Conservation (phyloP, 2,329 filamentous ascomycete genomes). For the Ramularia collo-cygni region DNA sequence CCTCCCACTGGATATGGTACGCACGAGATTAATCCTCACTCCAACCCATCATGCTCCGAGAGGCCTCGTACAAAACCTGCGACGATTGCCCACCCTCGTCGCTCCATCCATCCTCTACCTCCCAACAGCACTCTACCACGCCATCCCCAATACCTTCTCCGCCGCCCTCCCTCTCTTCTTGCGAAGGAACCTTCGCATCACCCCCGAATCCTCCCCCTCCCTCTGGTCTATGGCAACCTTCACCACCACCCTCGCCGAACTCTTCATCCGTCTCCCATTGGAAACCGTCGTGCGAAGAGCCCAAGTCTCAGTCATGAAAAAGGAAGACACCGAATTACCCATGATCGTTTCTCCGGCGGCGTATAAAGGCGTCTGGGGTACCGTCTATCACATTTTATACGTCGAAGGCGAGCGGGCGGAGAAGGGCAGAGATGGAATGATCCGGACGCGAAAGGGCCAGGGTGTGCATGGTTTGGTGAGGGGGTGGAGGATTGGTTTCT, state of each 20-base stretch:
- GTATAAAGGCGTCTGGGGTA: conserved; percentile 82
- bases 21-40: conserved; percentile 80
- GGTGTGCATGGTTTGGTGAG: conserved; percentile 63
- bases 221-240: conserved; percentile 80
- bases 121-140: conserved; percentile 79
- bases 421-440: conserved; percentile 29
- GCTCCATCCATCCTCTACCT: conserved; percentile 64
- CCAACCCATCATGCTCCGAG: conserved; percentile 62
- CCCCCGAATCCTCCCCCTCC: conserved; percentile 71
- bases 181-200: conserved; percentile 75
- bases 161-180: conserved; percentile 79
- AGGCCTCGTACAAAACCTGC: conserved; percentile 70
- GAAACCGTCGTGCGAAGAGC: conserved; percentile 88
- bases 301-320: conserved; percentile 52
- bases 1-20: conserved; percentile 80
- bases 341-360: conserved; percentile 74
- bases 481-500: conserved; percentile 72
- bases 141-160: conserved; percentile 74
- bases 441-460: conserved; percentile 53
- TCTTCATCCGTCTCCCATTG: conserved; percentile 80
- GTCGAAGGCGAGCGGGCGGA: conserved; percentile 62
- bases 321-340: conserved; percentile 41
- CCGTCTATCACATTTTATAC: conserved; percentile 77
- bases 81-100: conserved; percentile 63
- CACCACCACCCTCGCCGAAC: conserved; percentile 67